Evolutionary conservation across 192 early-diverging fungal genomes (phyloP).

Genomic region (Funneliformis geosporum): DNA sequence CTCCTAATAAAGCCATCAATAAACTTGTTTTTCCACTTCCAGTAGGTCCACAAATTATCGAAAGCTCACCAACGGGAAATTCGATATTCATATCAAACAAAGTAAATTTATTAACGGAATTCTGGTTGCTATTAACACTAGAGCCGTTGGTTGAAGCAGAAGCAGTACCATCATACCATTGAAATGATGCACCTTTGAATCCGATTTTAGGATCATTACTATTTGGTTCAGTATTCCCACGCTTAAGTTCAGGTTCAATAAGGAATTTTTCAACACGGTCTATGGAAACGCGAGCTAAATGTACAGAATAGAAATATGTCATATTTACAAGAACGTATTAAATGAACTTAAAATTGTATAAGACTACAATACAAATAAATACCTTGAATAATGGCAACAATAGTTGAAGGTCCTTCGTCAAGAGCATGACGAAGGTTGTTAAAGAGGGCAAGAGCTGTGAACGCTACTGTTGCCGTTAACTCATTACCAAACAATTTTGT

Average conservation of each 20-base stretch:
- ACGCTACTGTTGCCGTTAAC: constrained; percentile 36
- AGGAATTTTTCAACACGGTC: constrained; percentile 76
- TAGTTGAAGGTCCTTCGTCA: constrained; percentile 61
- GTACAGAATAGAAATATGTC: background rate
- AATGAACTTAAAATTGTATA: background rate
- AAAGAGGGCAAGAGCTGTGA: constrained; percentile 74
- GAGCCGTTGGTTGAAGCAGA: constrained; percentile 30
- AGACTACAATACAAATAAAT: background rate
- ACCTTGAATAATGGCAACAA: constrained; percentile 60
- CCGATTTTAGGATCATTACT: constrained; percentile 56
- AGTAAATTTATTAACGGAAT: constrained; percentile 47
- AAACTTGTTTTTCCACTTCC: constrained; percentile 91
- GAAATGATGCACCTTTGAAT: constrained; percentile 70
- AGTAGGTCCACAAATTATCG: constrained; percentile 82
- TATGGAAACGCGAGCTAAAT: constrained; percentile 58
- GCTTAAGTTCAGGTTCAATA: constrained; percentile 66
- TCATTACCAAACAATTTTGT: constrained; percentile 58
- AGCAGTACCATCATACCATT: constrained; percentile 53
- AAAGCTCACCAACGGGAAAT: constrained; percentile 72
- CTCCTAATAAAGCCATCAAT: constrained; percentile 79
- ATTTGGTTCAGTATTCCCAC: constrained; percentile 37
- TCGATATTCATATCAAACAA: constrained; percentile 64
- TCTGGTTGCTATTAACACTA: constrained; percentile 22
- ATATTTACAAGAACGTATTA: background rate
- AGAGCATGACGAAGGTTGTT: constrained; percentile 68